These are phyloP conservation scores for Boletellus ananas DNA, from an alignment of 768 basidiomycete genomes.

Conservation along the genomic window DNA sequence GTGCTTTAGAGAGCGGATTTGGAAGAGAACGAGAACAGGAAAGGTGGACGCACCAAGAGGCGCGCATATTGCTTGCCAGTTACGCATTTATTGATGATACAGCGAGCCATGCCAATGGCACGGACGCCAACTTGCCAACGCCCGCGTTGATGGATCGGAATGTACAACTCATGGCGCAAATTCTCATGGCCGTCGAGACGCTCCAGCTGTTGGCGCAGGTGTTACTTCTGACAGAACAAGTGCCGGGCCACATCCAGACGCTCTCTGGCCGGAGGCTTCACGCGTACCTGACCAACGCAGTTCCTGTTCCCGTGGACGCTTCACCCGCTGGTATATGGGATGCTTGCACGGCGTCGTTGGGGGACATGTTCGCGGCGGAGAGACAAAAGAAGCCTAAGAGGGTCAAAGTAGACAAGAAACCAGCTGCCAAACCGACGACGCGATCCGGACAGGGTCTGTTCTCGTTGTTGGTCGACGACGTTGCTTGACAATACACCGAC, in stretches of 20 bases:
- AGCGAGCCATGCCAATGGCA: constrained; percentile 19
- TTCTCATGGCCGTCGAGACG: constrained; percentile 53
- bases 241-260: constrained; percentile 42
- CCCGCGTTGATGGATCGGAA: constrained; percentile 50
- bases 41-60: constrained; percentile 66
- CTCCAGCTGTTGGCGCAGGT: constrained; percentile 60
- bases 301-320: constrained; percentile 14
- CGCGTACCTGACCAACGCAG: constrained; percentile 38
- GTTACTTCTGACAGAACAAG: constrained; percentile 48
- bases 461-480: constrained; percentile 39
- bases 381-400: constrained; percentile 43
- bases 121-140: constrained; percentile 4
- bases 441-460: constrained; percentile 30
- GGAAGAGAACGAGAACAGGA: constrained; percentile 62
- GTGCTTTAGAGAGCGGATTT: constrained; percentile 45
- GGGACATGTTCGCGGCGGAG: constrained; percentile 47
- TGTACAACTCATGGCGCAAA: constrained; percentile 66
- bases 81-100: constrained; percentile 28
- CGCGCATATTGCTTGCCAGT: constrained; percentile 52
- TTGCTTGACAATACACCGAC: constrained; percentile 23
- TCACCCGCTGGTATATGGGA: constrained; percentile 41
- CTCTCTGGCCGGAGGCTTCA: constrained; percentile 67
- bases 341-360: constrained; percentile 45
- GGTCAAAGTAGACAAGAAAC: constrained; percentile 18
- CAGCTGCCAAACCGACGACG: constrained; percentile 10